Evolutionary conservation across 1,284 basidiomycete species (phyloP).

Genomic region (Gomphus sp.): DNA sequence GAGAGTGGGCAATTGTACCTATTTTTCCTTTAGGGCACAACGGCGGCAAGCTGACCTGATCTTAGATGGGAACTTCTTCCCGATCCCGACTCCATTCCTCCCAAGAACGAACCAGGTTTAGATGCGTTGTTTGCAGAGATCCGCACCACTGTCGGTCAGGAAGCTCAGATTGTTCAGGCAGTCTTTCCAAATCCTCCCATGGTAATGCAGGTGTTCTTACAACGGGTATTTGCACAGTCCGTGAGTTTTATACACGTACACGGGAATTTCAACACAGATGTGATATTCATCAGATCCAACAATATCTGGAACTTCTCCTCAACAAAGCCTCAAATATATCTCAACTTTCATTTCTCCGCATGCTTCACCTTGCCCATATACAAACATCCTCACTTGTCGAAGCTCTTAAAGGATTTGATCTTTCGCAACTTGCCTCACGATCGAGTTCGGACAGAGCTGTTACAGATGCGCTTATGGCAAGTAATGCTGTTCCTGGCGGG

Average conservation of each 20-base stretch:
- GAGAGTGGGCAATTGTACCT: constrained; percentile 58
- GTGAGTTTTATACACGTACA: constrained; percentile 35
- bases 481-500: constrained; percentile 35
- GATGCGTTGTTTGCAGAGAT: constrained; percentile 83
- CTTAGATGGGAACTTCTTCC: constrained; percentile 73
- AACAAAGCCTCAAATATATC: constrained; percentile 67
- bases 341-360: constrained; percentile 85
- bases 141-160: constrained; percentile 84
- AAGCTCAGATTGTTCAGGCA: constrained; percentile 96
- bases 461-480: constrained; percentile 32
- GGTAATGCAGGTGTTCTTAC: constrained; percentile 99
- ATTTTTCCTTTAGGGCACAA: constrained; percentile 3
- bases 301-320: constrained; percentile 84
- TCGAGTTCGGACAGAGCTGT: constrained; percentile 52
- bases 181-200: constrained; percentile 95
- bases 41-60: background rate
- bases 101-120: constrained; percentile 75
- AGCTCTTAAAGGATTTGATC: constrained; percentile 88
- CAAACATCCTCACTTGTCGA: constrained; percentile 79
- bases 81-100: constrained; percentile 73
- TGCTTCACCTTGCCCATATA: constrained; percentile 82
- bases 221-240: constrained; percentile 96
- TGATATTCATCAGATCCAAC: constrained; percentile 65
- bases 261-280: background rate
- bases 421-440: constrained; percentile 54